Evolutionary conservation across 768 basidiomycete species (phyloP), one percentile per base, ranked within the genome.

Genomic region (Trametes maxima): DNA sequence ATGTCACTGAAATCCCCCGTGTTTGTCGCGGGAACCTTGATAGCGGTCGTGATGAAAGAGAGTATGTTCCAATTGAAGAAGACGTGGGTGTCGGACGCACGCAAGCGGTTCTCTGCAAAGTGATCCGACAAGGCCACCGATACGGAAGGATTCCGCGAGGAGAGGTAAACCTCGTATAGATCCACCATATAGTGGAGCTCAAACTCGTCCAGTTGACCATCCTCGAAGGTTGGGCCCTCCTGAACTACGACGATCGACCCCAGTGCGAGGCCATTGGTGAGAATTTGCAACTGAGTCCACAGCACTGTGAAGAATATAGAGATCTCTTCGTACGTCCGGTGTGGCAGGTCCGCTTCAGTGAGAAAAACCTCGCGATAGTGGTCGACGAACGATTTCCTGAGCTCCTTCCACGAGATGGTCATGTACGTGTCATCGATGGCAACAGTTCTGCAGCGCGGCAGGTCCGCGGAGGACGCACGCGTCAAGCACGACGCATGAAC

Each of bases 1-100:
- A 59, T 65, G 48, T 55, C 43, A 8, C 44, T 43, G 37, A 53
- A 35, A 33, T 51, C 57, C 5, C 44, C 54, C 5, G 45, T 57
- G 36, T 54, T 60, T 25, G 62, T 54, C 6, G 73, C 66, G 11
- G 75, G 70, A 17, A 63, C 59, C 72, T 86, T 88, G 67, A 89
- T 71, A 35, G 82, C 73, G 24, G 87, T 82, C 11, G 82, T 75
- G 14, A 89, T 76, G 69, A 87, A 91, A 42, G 82, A 76, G 39
- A 93, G 76, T 59, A 80, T 82, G 2, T 85, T 78, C 84, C 86
- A 88, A 60, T 88, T 83, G 73, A 88, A 92, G 72, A 89, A 77
- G 36, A 89, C 74, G 16, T 78, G 77, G 50, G 81, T 76, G 24
- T 78, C 75, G 6, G 75, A 69, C 6, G 75, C 71, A n/a, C 68